phyloP scores from a whole-genome alignment of 495 filamentous ascomycete genomes.

The Aspergillus cavernicola region DNA sequence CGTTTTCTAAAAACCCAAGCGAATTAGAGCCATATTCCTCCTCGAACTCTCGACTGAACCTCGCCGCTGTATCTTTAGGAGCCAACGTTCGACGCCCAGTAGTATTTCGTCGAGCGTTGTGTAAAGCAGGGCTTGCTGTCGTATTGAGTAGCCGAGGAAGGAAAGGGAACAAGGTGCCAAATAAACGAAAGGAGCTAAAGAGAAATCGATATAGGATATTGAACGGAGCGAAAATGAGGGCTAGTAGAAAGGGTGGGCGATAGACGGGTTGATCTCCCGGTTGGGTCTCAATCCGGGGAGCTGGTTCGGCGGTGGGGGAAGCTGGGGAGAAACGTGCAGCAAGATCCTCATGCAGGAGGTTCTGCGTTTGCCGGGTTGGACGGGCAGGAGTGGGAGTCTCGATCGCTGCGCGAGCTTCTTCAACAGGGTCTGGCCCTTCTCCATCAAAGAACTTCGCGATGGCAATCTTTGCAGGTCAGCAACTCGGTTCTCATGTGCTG shows the following conservation, averaged over 20 bases:
- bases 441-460: constrained; percentile 97
- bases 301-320: constrained; percentile 42
- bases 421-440: constrained; percentile 76
- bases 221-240: constrained; percentile 78
- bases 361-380: constrained; percentile 50
- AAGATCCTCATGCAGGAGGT: constrained; percentile 61
- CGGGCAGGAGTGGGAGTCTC: constrained; percentile 54
- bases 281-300: constrained; percentile 78
- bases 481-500: neutral
- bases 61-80: constrained; percentile 80
- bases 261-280: constrained; percentile 58
- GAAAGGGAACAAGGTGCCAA: constrained; percentile 75
- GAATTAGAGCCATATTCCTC: constrained; percentile 76
- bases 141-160: constrained; percentile 66
- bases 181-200: constrained; percentile 56
- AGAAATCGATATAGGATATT: constrained; percentile 69
- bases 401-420: constrained; percentile 65
- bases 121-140: constrained; percentile 45
- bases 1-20: constrained; percentile 74
- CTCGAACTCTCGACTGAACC: constrained; percentile 89
- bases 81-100: constrained; percentile 68
- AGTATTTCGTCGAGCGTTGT: constrained; percentile 54
- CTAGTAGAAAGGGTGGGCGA: constrained; percentile 68
- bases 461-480: constrained; percentile 61
- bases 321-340: constrained; percentile 34